These are phyloP conservation scores for Trametes villosa DNA, from an alignment of 768 basidiomycete species.

Conservation along the genomic window DNA sequence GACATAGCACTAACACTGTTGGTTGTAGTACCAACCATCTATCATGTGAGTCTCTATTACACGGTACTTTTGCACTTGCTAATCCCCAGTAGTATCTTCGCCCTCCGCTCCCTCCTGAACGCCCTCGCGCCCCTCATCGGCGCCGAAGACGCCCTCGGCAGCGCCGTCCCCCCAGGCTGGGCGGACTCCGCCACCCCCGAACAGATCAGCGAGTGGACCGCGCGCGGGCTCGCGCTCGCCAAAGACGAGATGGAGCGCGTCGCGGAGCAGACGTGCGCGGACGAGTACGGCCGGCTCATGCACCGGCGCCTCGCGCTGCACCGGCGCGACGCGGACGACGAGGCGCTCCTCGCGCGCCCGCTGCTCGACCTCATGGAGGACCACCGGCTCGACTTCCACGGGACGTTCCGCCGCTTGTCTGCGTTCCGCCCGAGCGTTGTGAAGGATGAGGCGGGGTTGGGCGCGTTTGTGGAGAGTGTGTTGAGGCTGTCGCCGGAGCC, in stretches of 20 bases:
- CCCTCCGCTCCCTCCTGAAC: slow-evolving; percentile 75
- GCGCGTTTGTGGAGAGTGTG: slow-evolving; percentile 48
- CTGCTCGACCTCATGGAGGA: slow-evolving; percentile 75
- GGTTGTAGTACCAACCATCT: slow-evolving; percentile 75
- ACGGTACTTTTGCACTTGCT: background rate
- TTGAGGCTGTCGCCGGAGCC: slow-evolving; percentile 54
- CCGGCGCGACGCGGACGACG: slow-evolving; percentile 59
- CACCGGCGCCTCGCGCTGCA: slow-evolving; percentile 83
- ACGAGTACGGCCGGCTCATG: slow-evolving; percentile 72
- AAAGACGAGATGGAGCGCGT: slow-evolving; percentile 65
- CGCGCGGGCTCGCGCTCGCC: slow-evolving; percentile 54
- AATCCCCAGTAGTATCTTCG: slow-evolving; percentile 59
- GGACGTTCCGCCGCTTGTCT: slow-evolving; percentile 75
- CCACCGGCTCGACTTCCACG: slow-evolving; percentile 86
- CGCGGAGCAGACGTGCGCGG: slow-evolving; percentile 59
- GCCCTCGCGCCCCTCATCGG: slow-evolving; percentile 87
- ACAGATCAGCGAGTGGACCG: slow-evolving; percentile 63
- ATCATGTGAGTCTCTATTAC: slow-evolving; percentile 59
- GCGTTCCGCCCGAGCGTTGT: slow-evolving; percentile 53
- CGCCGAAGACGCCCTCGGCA: slow-evolving; percentile 66
- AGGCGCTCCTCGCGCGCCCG: slow-evolving; percentile 60
- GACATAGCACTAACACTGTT: no score
- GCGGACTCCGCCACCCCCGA: slow-evolving; percentile 55
- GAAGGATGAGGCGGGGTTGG: slow-evolving; percentile 35
- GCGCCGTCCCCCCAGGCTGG: slow-evolving; percentile 66